Conservation (phyloP, 2,329 filamentous ascomycete species). For the Ophiostoma montium region DNA sequence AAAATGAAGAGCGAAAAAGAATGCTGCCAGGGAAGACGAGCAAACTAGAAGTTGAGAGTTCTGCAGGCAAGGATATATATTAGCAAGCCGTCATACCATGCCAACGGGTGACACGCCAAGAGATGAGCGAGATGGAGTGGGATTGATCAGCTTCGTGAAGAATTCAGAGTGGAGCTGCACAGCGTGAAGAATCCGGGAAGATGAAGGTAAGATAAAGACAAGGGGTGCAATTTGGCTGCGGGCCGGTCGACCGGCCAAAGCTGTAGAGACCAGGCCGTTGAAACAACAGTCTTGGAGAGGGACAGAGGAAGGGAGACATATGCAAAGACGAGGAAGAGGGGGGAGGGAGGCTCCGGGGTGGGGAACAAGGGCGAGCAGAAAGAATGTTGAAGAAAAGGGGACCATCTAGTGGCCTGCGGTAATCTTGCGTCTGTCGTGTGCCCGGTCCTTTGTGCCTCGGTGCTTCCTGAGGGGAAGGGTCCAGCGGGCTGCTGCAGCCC, state of each 20-base stretch:
- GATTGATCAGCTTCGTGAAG: not conserved
- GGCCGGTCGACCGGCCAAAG: not conserved
- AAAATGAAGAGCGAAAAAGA: conserved; percentile 17
- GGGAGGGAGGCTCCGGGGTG: not conserved
- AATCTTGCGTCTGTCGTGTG: not conserved
- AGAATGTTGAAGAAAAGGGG: not conserved
- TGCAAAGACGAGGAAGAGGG: not conserved
- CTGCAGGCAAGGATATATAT: conserved; percentile 19
- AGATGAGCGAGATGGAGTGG: not conserved
- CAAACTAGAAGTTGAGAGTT: conserved; percentile 23
- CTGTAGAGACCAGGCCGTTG: conserved; percentile 1
- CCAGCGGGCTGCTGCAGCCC: no score
- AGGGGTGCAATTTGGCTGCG: not conserved
- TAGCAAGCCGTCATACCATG: conserved; percentile 7
- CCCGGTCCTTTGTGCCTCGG: no score
- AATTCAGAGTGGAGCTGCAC: conserved; percentile 2
- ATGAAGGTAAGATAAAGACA: not conserved
- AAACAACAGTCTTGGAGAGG: not conserved
- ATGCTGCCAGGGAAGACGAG: conserved; percentile 14
- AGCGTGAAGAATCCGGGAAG: conserved; percentile 5
- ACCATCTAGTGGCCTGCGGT: not conserved
- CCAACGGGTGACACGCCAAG: not conserved
- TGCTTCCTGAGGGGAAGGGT: no score
- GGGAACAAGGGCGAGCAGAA: not conserved
- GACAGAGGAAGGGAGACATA: not conserved